These are phyloP conservation scores for Lactifluus hygrophoroides DNA, from an alignment of 768 basidiomycete species.

Conservation along the genomic window DNA sequence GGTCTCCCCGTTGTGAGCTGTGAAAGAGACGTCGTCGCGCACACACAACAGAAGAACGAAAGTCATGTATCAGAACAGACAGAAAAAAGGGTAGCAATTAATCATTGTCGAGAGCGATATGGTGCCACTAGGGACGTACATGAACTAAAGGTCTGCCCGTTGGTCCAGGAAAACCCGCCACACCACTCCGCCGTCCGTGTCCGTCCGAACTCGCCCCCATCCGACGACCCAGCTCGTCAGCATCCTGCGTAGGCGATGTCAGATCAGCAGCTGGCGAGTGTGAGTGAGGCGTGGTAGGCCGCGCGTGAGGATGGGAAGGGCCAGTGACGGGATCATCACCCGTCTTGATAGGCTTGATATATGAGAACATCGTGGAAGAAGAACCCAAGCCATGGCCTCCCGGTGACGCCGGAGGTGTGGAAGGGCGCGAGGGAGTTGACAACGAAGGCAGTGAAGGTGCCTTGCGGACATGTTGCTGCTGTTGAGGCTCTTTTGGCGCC, in stretches of 20 bases:
- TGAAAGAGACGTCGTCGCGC: slow-evolving; percentile 21
- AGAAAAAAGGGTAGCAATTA: slow-evolving; percentile 6
- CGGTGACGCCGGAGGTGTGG: slow-evolving; percentile 6
- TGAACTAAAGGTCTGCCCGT: slow-evolving; percentile 66
- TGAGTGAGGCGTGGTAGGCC: slow-evolving; percentile 19
- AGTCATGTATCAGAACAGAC: slow-evolving; percentile 20
- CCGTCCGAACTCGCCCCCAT: slow-evolving; percentile 29
- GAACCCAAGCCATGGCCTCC: slow-evolving; percentile 41
- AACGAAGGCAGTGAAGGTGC: slow-evolving; percentile 8
- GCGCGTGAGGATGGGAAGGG: slow-evolving; percentile 18
- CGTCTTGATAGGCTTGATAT: slow-evolving; percentile 42
- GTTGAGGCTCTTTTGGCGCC: not conserved
- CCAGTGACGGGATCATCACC: slow-evolving; percentile 33
- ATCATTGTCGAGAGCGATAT: slow-evolving; percentile 22
- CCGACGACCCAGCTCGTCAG: slow-evolving; percentile 32
- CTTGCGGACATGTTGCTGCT: slow-evolving; percentile 8
- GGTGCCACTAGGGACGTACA: slow-evolving; percentile 75
- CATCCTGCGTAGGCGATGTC: slow-evolving; percentile 21
- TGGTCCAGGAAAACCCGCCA: slow-evolving; percentile 31
- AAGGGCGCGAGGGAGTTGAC: slow-evolving; percentile 6
- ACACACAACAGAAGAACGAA: slow-evolving; percentile 24
- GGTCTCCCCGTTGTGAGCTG: slow-evolving; percentile 73
- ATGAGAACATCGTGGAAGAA: slow-evolving; percentile 67
- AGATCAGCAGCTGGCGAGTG: slow-evolving; percentile 1
- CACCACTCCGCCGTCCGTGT: slow-evolving; percentile 19